A percentile compares a stretch with the other conserved stretches of the same genome.
Conservation (phyloP, 345 rosid genomes). For the Sonneratia caseolaris region DNA sequence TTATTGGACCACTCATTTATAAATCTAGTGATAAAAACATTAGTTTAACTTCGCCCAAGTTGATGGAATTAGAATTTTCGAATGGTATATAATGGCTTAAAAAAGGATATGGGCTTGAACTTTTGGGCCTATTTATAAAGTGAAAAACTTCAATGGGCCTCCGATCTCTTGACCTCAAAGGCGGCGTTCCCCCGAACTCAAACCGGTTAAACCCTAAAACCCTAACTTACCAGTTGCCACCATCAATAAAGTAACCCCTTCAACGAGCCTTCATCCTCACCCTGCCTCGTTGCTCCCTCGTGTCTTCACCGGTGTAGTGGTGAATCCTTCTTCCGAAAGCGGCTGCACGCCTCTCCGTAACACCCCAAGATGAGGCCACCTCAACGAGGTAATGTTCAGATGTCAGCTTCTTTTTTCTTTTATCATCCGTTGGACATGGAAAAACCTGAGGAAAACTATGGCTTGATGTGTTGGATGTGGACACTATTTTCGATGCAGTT, state of each 20-base stretch:
- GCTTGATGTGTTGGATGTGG: no score
- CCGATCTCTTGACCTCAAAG: no score
- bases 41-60: no score
- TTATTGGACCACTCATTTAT: no score
- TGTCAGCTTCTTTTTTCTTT: not conserved
- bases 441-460: no score
- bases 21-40: no score
- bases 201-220: not conserved
- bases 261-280: not conserved
- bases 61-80: no score
- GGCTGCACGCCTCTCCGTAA: not conserved
- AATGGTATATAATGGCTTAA: no score
- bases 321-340: not conserved
- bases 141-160: no score
- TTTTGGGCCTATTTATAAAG: no score
- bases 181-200: not conserved
- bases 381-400: conserved; percentile 17
- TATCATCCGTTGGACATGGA: not conserved
- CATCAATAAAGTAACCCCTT: not conserved
- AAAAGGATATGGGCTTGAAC: no score
- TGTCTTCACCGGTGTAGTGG: not conserved
- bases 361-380: conserved; percentile 34
- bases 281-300: not conserved
- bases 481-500: no score
- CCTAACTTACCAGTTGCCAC: not conserved